A percentile compares a stretch with the other conserved stretches of the same genome.
Conservation (phyloP, 805 yeast genomes). For the Ogataea paraovalis region DNA sequence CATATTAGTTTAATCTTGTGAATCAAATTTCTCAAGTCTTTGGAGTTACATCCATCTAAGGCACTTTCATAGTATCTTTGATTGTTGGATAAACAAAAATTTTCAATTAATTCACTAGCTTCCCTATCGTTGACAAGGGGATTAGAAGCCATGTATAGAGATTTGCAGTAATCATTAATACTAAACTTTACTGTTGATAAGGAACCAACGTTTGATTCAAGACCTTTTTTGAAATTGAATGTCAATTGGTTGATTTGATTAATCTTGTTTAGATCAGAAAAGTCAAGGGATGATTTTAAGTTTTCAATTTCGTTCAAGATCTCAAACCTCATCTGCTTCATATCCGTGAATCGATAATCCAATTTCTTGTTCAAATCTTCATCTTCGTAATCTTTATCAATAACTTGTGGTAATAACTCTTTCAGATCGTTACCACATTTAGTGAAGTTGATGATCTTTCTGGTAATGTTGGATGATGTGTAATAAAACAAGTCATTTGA, state of each 20-base stretch:
- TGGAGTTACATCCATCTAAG: background rate
- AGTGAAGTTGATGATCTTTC: background rate
- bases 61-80: background rate
- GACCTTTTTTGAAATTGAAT: constrained; percentile 66
- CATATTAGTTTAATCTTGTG: constrained; percentile 1
- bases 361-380: background rate
- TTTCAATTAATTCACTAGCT: background rate
- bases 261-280: constrained; percentile 63
- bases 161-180: background rate
- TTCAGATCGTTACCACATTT: background rate
- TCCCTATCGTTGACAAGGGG: background rate
- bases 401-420: background rate
- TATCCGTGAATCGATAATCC: constrained; percentile 1
- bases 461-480: background rate
- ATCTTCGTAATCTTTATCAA: constrained; percentile 2
- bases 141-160: background rate
- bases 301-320: constrained; percentile 67
- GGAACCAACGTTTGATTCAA: background rate
- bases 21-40: background rate
- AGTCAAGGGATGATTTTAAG: constrained; percentile 57
- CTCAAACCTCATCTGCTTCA: constrained; percentile 45
- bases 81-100: background rate
- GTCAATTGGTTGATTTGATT: constrained; percentile 83
- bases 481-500: constrained; percentile 1
- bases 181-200: background rate